These are phyloP conservation scores for Taiwanofungus camphoratus DNA, from an alignment of 1,284 basidiomycete genomes.

Conservation along the genomic window DNA sequence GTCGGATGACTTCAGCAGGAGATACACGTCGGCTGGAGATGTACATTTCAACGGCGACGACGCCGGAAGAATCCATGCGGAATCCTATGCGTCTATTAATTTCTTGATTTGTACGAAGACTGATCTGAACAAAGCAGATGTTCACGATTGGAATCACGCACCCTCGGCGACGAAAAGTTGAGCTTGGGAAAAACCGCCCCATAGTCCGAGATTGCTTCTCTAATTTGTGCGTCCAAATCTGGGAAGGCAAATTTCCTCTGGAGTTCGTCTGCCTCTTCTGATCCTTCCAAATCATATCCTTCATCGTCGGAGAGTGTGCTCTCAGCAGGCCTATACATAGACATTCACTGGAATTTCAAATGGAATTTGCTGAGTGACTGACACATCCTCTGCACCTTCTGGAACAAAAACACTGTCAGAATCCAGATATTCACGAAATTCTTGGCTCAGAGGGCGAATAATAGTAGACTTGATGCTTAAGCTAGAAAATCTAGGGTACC, in stretches of 20 bases:
- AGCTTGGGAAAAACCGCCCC: constrained; percentile 92
- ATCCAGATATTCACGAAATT: constrained; percentile 72
- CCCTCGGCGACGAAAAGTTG: constrained; percentile 89
- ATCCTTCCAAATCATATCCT: constrained; percentile 22
- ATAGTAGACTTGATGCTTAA: constrained; percentile 76
- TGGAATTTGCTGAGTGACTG: constrained; percentile 26
- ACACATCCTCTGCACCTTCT: constrained; percentile 75
- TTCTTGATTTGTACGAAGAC: neutral
- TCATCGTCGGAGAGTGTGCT: constrained; percentile 58
- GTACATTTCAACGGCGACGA: constrained; percentile 84
- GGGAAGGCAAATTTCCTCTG: constrained; percentile 59
- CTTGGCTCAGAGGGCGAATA: constrained; percentile 61
- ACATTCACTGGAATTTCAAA: constrained; percentile 13
- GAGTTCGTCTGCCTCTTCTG: constrained; percentile 33
- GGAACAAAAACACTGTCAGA: constrained; percentile 80
- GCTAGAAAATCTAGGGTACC: constrained; percentile 76
- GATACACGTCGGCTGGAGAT: constrained; percentile 85
- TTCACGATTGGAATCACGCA: constrained; percentile 27
- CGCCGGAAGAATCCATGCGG: constrained; percentile 88
- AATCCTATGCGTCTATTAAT: constrained; percentile 53
- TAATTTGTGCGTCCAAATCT: constrained; percentile 71
- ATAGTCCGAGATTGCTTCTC: constrained; percentile 63
- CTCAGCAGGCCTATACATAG: constrained; percentile 38
- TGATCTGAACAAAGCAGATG: neutral
- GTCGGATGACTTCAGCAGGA: constrained; percentile 90